A percentile compares a stretch with the other conserved stretches of the same genome.
Conservation (phyloP, 1,139 yeast genomes). For the Pichia cactophila region DNA sequence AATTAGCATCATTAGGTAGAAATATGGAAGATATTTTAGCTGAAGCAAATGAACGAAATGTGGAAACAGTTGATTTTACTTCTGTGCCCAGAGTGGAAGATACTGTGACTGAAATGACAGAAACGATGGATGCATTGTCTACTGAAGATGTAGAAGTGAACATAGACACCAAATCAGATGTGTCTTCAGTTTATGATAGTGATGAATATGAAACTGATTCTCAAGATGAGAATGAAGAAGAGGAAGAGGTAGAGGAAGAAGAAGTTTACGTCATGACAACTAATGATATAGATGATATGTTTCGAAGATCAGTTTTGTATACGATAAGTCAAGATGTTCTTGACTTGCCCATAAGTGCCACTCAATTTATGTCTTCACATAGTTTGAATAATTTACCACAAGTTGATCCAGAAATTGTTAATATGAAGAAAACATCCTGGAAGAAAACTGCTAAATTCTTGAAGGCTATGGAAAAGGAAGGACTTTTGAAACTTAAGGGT, state of each 20-base stretch:
- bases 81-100: neutral
- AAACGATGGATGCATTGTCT: neutral
- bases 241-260: neutral
- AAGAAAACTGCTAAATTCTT: conserved; percentile 80
- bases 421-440: conserved; percentile 80
- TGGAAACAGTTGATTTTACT: neutral
- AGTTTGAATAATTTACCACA: conserved; percentile 67
- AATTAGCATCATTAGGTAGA: conserved; percentile 35
- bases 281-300: conserved; percentile 74
- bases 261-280: conserved; percentile 37
- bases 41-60: neutral
- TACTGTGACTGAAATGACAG: neutral
- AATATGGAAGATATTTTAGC: conserved; percentile 20
- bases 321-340: conserved; percentile 54
- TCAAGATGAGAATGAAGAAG: conserved; percentile 3
- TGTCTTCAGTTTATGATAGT: neutral
- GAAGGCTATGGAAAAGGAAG: conserved; percentile 75
- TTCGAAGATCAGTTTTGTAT: conserved; percentile 60
- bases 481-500: conserved; percentile 60
- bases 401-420: conserved; percentile 33
- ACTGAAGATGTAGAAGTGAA: neutral
- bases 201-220: neutral
- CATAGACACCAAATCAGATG: neutral
- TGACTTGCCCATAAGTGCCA: conserved; percentile 56
- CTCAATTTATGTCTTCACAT: conserved; percentile 66